These are phyloP conservation scores for Hygrophila difformis DNA, from an alignment of 257 asterid species.

Conservation along the genomic window DNA sequence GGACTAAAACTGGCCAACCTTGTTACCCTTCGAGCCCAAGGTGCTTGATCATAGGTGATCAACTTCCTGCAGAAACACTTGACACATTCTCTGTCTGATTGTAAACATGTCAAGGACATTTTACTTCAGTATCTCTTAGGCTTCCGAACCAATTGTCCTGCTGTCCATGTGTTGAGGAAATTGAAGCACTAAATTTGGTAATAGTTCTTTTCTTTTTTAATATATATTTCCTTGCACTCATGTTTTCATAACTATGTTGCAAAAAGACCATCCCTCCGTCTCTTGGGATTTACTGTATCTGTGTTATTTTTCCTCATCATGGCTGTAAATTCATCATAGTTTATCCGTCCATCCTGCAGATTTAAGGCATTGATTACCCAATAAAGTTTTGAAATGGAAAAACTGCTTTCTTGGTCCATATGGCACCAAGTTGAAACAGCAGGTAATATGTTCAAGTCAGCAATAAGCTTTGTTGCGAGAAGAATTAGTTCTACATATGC, in stretches of 20 bases:
- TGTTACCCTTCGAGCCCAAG: slow-evolving; percentile 11
- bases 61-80: slow-evolving; percentile 3
- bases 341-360: slow-evolving; percentile 71
- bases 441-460: background rate
- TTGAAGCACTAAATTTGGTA: background rate
- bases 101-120: background rate
- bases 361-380: too few relatives aligned
- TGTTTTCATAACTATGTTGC: slow-evolving; percentile 14
- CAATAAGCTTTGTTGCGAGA: background rate
- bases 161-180: slow-evolving; percentile 5
- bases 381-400: too few relatives aligned
- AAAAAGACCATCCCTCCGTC: slow-evolving; percentile 47
- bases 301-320: slow-evolving; percentile 89
- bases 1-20: slow-evolving; percentile 7
- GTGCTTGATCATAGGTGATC: slow-evolving; percentile 9
- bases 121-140: slow-evolving; percentile 4
- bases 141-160: slow-evolving; percentile 11
- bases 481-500: background rate
- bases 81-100: background rate
- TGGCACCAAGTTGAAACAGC: background rate
- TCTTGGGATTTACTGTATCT: slow-evolving; percentile 57
- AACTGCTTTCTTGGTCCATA: background rate
- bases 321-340: slow-evolving; percentile 75
- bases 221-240: background rate
- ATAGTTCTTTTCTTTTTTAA: slow-evolving; percentile 2